These are phyloP conservation scores for Amaranthus hypochondriacus DNA, from an alignment of 148 eudicot species.

Conservation along the genomic window DNA sequence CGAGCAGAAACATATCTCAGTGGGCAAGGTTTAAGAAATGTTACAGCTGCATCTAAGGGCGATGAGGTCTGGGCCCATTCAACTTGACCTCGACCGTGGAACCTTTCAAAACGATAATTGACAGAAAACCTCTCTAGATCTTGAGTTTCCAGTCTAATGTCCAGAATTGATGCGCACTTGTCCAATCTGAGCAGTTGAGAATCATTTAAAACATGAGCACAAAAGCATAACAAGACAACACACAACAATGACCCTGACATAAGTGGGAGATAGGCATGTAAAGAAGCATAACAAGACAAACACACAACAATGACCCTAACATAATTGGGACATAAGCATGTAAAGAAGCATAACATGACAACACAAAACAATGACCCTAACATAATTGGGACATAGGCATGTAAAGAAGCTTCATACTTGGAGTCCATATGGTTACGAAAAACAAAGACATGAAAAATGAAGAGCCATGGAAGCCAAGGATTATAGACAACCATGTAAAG, in stretches of 20 bases:
- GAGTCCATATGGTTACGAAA: too few relatives aligned
- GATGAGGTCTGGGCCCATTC: slow-evolving; percentile 54
- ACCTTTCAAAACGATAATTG: slow-evolving; percentile 74
- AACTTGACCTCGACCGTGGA: slow-evolving; percentile 67
- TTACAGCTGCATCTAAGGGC: slow-evolving; percentile 39
- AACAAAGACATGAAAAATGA: too few relatives aligned
- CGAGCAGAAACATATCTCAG: slow-evolving; percentile 75
- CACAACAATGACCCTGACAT: neutral
- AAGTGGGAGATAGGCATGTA: neutral
- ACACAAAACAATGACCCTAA: neutral
- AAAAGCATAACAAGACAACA: neutral
- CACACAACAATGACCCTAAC: neutral
- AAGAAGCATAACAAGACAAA: neutral
- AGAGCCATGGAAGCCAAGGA: too few relatives aligned
- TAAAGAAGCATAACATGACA: neutral
- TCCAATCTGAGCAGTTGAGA: slow-evolving; percentile 47
- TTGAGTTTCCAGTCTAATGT: slow-evolving; percentile 72
- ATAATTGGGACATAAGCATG: neutral
- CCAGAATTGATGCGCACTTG: slow-evolving; percentile 63
- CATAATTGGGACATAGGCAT: neutral
- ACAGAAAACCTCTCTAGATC: slow-evolving; percentile 74
- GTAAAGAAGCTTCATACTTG: neutral
- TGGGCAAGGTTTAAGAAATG: slow-evolving; percentile 39
- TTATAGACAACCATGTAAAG: too few relatives aligned
- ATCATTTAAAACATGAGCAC: slow-evolving; percentile 7